Evolutionary conservation across 345 rosid genomes (phyloP).

Genomic region (Erodium maritimum): DNA sequence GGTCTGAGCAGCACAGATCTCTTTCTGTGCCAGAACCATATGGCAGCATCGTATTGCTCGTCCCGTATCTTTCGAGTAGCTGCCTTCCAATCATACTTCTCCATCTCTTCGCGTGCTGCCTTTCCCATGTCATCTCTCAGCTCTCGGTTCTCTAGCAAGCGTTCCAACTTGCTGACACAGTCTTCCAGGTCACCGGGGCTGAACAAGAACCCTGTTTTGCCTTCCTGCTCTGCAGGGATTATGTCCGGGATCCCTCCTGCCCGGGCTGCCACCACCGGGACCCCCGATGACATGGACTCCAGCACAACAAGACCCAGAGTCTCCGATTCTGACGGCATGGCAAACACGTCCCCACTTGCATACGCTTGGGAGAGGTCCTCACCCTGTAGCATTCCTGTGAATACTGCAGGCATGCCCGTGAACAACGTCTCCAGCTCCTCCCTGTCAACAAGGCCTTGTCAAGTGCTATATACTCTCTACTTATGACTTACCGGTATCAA

Average conservation of each 20-base stretch:
- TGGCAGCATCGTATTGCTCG: conserved; percentile 86
- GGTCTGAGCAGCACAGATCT: conserved; percentile 67
- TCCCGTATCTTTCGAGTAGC: conserved; percentile 79
- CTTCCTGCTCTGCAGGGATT: conserved; percentile 81
- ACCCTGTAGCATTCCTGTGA: conserved; percentile 82
- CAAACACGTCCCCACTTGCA: conserved; percentile 91
- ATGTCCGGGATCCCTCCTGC: conserved; percentile 96
- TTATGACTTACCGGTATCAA: too few relatives aligned
- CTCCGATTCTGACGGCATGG: conserved; percentile 96
- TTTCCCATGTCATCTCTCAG: conserved; percentile 62
- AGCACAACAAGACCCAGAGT: conserved; percentile 92
- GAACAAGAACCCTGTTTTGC: conserved; percentile 67
- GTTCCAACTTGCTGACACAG: conserved; percentile 58
- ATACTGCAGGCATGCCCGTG: conserved; percentile 75
- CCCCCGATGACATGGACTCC: conserved; percentile 96
- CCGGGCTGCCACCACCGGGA: conserved; percentile 83
- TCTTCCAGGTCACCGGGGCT: conserved; percentile 80
- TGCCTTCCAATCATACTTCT: conserved; percentile 92
- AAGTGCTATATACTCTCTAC: too few relatives aligned
- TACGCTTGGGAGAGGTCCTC: conserved; percentile 95
- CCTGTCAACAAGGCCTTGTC: conserved; percentile 35
- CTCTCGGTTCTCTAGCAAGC: conserved; percentile 36
- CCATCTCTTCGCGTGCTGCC: conserved; percentile 82
- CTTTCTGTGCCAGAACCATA: conserved; percentile 93
- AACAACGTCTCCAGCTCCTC: conserved; percentile 82